Conservation (phyloP, 805 yeast species). For the Hanseniaspora lindneri region DNA sequence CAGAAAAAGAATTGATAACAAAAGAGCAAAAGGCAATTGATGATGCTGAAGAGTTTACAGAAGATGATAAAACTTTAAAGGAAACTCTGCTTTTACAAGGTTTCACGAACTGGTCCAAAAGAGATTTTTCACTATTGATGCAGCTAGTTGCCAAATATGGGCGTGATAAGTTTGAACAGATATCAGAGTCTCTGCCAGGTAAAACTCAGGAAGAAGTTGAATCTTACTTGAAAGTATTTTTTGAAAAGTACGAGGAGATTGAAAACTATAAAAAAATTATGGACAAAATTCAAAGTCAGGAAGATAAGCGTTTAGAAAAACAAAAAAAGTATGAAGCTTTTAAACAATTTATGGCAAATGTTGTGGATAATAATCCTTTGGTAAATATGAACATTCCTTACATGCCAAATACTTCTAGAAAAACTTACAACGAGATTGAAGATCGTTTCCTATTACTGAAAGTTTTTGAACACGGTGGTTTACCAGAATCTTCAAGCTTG, state of each 20-base stretch:
- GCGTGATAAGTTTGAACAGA: conserved; percentile 37
- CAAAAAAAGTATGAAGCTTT: conserved; percentile 34
- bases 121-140: conserved; percentile 62
- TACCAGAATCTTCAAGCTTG: conserved; percentile 37
- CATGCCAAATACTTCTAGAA: conserved; percentile 73
- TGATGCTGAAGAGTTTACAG: conserved; percentile 46
- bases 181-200: conserved; percentile 44
- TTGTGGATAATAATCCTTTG: conserved; percentile 48
- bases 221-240: conserved; percentile 47
- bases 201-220: conserved; percentile 50
- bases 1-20: conserved; percentile 22
- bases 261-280: conserved; percentile 64
- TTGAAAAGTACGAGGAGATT: conserved; percentile 48
- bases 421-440: conserved; percentile 56
- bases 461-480: conserved; percentile 54
- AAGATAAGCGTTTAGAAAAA: conserved; percentile 39
- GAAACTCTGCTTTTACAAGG: conserved; percentile 43
- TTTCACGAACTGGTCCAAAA: conserved; percentile 56
- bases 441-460: conserved; percentile 54
- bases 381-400: conserved; percentile 54
- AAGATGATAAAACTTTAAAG: conserved; percentile 47
- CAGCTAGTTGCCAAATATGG: conserved; percentile 63
- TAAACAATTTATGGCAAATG: conserved; percentile 36
- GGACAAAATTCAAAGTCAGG: conserved; percentile 63
- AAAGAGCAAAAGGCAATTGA: conserved; percentile 46